These are phyloP conservation scores for Candida orba DNA, from an alignment of 805 yeast genomes.

Conservation along the genomic window DNA sequence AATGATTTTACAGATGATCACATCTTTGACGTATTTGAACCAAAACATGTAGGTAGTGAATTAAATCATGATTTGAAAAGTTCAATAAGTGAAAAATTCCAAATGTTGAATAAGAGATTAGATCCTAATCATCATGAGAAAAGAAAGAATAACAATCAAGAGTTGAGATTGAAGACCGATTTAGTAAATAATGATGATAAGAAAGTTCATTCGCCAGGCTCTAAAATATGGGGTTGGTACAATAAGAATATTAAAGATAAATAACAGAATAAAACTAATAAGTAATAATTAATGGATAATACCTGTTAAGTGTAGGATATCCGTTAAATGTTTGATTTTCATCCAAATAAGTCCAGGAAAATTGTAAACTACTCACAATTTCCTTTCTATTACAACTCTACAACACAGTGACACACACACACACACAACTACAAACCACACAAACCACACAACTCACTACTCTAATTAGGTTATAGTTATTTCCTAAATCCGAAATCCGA, in stretches of 20 bases:
- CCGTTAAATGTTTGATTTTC: not conserved
- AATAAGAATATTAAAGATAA: slow-evolving; percentile 8
- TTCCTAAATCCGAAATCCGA: no score
- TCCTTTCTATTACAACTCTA: no score
- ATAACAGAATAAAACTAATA: not conserved
- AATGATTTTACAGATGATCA: slow-evolving; percentile 58
- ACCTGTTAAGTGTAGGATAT: not conserved
- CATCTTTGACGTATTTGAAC: slow-evolving; percentile 54
- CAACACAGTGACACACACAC: no score
- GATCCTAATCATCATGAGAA: slow-evolving; percentile 15
- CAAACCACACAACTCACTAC: no score
- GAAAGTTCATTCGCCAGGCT: slow-evolving; percentile 1
- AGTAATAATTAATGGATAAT: not conserved
- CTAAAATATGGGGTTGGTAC: slow-evolving; percentile 10
- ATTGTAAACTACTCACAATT: no score
- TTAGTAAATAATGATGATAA: not conserved
- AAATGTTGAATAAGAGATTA: slow-evolving; percentile 25
- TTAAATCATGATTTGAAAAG: slow-evolving; percentile 7
- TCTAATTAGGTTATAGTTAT: no score
- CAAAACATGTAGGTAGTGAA: slow-evolving; percentile 30
- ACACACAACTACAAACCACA: no score
- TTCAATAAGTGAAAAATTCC: slow-evolving; percentile 19
- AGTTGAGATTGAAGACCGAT: slow-evolving; percentile 1
- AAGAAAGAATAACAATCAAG: not conserved
- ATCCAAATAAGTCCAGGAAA: no score